A percentile compares a stretch with the other conserved stretches of the same genome.
Conservation (phyloP, 2,329 filamentous ascomycete genomes). For the Basipetospora sp. region DNA sequence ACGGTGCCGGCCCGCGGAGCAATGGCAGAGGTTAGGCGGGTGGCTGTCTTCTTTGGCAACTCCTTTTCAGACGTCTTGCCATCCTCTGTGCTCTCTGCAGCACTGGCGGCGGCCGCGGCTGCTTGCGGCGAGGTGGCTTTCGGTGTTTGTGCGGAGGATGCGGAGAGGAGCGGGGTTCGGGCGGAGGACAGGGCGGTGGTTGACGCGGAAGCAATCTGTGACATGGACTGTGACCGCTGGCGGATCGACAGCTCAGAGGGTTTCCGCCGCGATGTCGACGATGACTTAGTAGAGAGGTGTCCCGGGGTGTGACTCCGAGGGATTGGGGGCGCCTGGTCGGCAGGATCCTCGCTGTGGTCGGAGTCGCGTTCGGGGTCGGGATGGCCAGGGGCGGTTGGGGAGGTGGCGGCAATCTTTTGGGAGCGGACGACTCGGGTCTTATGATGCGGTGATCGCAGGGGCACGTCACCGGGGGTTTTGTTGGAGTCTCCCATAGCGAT, state of each 20-base stretch:
- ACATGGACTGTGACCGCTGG: conserved; percentile 36
- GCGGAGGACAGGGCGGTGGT: conserved; percentile 14
- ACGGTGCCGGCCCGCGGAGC: conserved; percentile 14
- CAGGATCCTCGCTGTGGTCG: conserved; percentile 21
- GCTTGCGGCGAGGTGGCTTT: conserved; percentile 14
- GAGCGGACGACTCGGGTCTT: conserved; percentile 28
- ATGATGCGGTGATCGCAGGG: conserved; percentile 9
- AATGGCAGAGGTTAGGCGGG: conserved; percentile 41
- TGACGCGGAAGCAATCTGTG: conserved; percentile 10
- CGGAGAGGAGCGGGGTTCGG: conserved; percentile 7
- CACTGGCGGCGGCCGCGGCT: too few species aligned
- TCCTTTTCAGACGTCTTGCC: conserved; percentile 15
- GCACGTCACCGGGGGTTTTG: background rate
- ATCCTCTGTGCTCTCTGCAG: conserved; percentile 11
- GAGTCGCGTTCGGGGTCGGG: conserved; percentile 18
- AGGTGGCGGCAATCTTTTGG: conserved; percentile 33
- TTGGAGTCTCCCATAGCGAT: conserved; percentile 4
- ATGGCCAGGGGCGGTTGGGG: conserved; percentile 18
- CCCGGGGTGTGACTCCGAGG: conserved; percentile 47
- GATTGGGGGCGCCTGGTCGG: conserved; percentile 22
- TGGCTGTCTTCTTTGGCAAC: conserved; percentile 23
- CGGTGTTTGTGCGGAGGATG: conserved; percentile 6
- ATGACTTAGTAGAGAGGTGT: conserved; percentile 41
- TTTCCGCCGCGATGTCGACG: conserved; percentile 31
- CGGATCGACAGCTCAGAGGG: conserved; percentile 38